A percentile compares a stretch with the other conserved stretches of the same genome.
Evolutionary conservation across 371 early-diverging fungal species (phyloP).

Genomic region (Sporodiniella umbellata): DNA sequence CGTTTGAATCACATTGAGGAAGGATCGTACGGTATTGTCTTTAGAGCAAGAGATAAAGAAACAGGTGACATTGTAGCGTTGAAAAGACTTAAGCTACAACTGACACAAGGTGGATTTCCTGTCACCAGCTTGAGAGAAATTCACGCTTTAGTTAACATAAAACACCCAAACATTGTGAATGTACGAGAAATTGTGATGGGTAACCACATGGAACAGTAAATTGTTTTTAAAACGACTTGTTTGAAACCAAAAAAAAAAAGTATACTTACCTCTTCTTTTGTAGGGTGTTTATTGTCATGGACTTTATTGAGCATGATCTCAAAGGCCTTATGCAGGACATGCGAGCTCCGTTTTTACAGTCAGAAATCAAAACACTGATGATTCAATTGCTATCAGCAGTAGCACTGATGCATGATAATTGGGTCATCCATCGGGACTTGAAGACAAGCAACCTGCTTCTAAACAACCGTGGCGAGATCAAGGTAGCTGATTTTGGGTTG

Average conservation of each 20-base stretch:
- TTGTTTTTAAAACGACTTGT: background rate
- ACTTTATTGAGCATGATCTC: constrained; percentile 94
- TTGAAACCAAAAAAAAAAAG: too few species aligned
- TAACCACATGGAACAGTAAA: constrained; percentile 68
- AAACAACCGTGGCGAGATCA: constrained; percentile 80
- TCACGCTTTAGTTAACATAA: constrained; percentile 79
- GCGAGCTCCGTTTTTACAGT: constrained; percentile 75
- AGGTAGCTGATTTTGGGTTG: constrained; percentile 87
- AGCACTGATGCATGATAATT: constrained; percentile 88
- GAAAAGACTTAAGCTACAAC: constrained; percentile 95
- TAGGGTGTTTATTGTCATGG: constrained; percentile 96
- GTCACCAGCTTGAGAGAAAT: constrained; percentile 92
- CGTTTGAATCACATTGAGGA: constrained; percentile 97
- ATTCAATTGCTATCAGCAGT: constrained; percentile 83
- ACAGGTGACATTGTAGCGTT: constrained; percentile 97
- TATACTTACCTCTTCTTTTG: too few species aligned
- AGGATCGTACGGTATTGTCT: constrained; percentile 99
- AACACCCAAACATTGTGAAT: constrained; percentile 94
- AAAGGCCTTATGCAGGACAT: constrained; percentile 88
- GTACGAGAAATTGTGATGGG: constrained; percentile 92
- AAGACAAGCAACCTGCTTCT: constrained; percentile 96
- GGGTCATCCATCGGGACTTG: constrained; percentile 97
- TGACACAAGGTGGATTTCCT: constrained; percentile 95
- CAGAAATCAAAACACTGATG: constrained; percentile 93
- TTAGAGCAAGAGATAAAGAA: constrained; percentile 87